Evolutionary conservation across 2,329 filamentous ascomycete genomes (phyloP).

Genomic region (Fonsecaea multimorphosa): DNA sequence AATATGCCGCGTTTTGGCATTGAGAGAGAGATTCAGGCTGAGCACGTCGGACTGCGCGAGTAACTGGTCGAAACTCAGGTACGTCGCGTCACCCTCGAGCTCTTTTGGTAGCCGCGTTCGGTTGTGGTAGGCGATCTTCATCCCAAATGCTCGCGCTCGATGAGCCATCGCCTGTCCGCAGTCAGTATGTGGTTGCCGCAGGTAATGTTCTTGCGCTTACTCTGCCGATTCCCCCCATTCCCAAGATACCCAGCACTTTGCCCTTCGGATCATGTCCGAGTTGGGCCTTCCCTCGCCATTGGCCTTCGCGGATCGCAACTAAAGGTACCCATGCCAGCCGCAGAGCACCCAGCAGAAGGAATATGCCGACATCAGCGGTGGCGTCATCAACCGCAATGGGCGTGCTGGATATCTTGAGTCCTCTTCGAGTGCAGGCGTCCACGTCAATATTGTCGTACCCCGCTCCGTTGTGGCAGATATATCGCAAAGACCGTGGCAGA

Average conservation of each 20-base stretch:
- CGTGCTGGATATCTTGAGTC: conserved; percentile 53
- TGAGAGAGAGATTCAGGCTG: conserved; percentile 54
- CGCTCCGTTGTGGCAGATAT: conserved; percentile 62
- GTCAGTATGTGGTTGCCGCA: conserved; percentile 13
- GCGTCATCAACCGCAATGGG: conserved; percentile 55
- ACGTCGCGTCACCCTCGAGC: conserved; percentile 50
- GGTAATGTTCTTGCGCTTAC: conserved; percentile 42
- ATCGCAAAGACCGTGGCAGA: conserved; percentile 55
- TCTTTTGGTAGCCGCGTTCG: conserved; percentile 50
- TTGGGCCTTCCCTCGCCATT: conserved; percentile 51
- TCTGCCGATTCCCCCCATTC: conserved; percentile 57
- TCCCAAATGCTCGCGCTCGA: conserved; percentile 54
- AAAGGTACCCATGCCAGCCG: conserved; percentile 52
- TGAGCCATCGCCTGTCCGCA: conserved; percentile 51
- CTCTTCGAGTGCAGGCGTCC: conserved; percentile 56
- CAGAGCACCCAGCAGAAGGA: conserved; percentile 55
- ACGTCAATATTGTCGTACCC: conserved; percentile 68
- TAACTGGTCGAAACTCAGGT: conserved; percentile 55
- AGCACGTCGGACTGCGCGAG: conserved; percentile 55
- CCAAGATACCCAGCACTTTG: conserved; percentile 55
- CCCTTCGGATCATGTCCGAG: conserved; percentile 54
- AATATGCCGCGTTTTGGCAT: conserved; percentile 54
- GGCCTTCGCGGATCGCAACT: conserved; percentile 50
- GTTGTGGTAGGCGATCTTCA: conserved; percentile 57
- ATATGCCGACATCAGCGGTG: conserved; percentile 56